Conservation (phyloP, 2,329 filamentous ascomycete genomes). For the Graphilbum fragrans region DNA sequence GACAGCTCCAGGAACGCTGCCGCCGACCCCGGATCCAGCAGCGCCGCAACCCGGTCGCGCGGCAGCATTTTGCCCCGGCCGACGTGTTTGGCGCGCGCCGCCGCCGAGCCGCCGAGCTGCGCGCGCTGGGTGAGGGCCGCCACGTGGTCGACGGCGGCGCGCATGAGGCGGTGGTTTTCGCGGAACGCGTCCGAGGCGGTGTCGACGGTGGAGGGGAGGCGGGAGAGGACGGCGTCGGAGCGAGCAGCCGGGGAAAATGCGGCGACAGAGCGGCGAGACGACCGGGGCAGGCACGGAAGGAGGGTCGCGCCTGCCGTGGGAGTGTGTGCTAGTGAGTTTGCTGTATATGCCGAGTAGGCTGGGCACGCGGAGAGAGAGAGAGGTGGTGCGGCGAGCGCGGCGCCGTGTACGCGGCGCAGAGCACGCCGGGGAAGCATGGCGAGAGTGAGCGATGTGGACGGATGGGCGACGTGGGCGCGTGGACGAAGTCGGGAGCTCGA, state of each 20-base stretch:
- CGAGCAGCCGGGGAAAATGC: conserved; percentile 74
- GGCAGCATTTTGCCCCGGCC: conserved; percentile 89
- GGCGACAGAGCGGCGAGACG: conserved; percentile 33
- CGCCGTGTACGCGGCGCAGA: too few species aligned
- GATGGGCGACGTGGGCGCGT: too few species aligned
- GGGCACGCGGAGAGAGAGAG: too few species aligned
- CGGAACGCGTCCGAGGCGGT: conserved; percentile 64
- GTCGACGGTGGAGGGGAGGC: conserved; percentile 67
- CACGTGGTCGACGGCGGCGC: conserved; percentile 56
- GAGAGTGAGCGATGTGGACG: too few species aligned
- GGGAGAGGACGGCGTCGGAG: conserved; percentile 65
- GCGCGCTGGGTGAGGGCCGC: conserved; percentile 58
- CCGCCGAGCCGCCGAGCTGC: conserved; percentile 64
- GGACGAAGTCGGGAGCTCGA: too few species aligned
- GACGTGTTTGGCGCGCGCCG: conserved; percentile 78
- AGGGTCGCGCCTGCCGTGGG: background rate
- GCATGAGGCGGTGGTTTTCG: conserved; percentile 68
- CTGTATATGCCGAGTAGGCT: background rate
- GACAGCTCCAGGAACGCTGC: conserved; percentile 81
- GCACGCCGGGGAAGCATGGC: too few species aligned
- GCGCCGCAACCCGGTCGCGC: conserved; percentile 71
- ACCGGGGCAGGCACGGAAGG: background rate
- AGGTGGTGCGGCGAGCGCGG: too few species aligned
- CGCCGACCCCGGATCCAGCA: conserved; percentile 72
- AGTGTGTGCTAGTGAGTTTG: background rate